A percentile compares a stretch with the other conserved stretches of the same genome.
Evolutionary conservation across 345 rosid genomes (phyloP).

Genomic region (Raphanus sativus): DNA sequence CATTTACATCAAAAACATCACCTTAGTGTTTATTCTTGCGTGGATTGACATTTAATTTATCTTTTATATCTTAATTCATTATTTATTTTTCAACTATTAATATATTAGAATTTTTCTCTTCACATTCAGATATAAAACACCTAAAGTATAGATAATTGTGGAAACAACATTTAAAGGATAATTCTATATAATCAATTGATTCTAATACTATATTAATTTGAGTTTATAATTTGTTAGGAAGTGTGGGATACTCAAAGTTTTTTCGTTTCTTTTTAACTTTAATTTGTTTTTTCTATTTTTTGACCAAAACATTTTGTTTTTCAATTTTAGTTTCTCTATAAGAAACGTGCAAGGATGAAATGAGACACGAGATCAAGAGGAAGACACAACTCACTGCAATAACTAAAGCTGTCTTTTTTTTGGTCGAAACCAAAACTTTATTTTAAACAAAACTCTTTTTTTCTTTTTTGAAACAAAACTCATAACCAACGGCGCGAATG

Average conservation of each 20-base stretch:
- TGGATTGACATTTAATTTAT: too few species aligned
- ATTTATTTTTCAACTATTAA: too few species aligned
- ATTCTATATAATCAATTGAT: neutral
- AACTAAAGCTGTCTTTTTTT: neutral
- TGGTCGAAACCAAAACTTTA: neutral
- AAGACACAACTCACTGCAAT: neutral
- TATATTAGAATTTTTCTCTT: neutral
- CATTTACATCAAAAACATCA: neutral
- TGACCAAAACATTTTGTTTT: too few species aligned
- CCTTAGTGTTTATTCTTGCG: too few species aligned
- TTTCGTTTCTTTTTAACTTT: neutral
- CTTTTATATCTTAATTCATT: too few species aligned
- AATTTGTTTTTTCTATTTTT: too few species aligned
- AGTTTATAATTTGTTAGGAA: neutral
- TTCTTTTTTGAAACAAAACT: too few species aligned
- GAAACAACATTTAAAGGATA: neutral
- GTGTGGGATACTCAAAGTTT: neutral
- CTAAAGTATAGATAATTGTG: neutral
- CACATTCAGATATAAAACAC: neutral
- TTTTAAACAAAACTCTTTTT: neutral
- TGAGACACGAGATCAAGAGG: constrained; percentile 14
- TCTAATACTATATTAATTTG: neutral
- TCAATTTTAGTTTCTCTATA: neutral
- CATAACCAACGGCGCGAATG: too few species aligned
- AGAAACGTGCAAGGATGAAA: constrained; percentile 26